Evolutionary conservation across 371 early-diverging fungal genomes (phyloP).

Genomic region (Zopfochytrium polystomum): DNA sequence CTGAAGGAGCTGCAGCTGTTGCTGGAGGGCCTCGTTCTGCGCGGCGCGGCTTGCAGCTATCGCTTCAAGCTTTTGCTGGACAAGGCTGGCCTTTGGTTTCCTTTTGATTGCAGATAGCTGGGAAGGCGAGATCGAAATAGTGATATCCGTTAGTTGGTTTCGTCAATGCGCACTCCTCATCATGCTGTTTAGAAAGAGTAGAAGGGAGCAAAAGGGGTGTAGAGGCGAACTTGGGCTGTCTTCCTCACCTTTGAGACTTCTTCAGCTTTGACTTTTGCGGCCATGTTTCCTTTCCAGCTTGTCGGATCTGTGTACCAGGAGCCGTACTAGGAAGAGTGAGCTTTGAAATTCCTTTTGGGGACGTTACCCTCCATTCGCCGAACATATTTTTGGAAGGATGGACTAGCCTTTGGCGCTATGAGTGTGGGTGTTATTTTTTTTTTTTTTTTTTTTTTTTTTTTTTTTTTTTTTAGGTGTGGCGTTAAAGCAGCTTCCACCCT

Average conservation of each 20-base stretch:
- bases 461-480: too few relatives aligned
- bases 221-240: conserved; percentile 5
- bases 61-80: conserved; percentile 40
- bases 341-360: neutral
- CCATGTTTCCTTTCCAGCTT: neutral
- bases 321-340: too few relatives aligned
- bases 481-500: neutral
- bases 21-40: conserved; percentile 11
- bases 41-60: conserved; percentile 28
- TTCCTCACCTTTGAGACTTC: neutral
- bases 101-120: neutral
- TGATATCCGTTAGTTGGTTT: neutral
- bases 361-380: neutral
- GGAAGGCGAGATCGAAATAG: neutral
- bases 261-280: neutral
- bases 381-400: conserved; percentile 1
- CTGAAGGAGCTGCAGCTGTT: neutral
- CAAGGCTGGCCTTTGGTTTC: conserved; percentile 25
- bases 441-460: too few relatives aligned
- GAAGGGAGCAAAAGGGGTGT: too few relatives aligned
- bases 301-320: neutral
- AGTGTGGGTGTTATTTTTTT: too few relatives aligned
- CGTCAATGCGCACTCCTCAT: neutral
- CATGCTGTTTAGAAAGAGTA: too few relatives aligned
- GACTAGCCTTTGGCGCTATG: neutral